phyloP scores from a whole-genome alignment of 2,329 filamentous ascomycete genomes.

The Dendrostoma leiphaemia region DNA sequence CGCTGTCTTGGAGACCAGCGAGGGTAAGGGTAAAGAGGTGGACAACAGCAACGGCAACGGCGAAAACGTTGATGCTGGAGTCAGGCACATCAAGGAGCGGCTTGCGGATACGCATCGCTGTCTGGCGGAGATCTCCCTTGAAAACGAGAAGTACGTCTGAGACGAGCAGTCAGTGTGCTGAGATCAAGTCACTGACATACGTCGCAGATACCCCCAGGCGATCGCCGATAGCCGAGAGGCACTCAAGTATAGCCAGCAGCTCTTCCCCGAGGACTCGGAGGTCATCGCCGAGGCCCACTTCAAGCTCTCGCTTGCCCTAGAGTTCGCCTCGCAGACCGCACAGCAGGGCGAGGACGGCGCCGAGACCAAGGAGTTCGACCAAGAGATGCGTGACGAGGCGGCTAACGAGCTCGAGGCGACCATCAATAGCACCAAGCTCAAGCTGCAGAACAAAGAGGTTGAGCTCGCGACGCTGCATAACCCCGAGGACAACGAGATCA shows the following conservation, averaged over 20 bases:
- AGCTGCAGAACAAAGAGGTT: conserved; percentile 68
- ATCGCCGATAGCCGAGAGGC: conserved; percentile 78
- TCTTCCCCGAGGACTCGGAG: conserved; percentile 78
- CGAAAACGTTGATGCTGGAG: conserved; percentile 30
- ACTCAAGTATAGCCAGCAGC: conserved; percentile 72
- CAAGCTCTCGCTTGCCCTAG: conserved; percentile 91
- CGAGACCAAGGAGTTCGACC: conserved; percentile 58
- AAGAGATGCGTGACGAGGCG: conserved; percentile 69
- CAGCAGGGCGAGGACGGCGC: conserved; percentile 47
- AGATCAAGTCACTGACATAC: neutral
- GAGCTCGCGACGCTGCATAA: conserved; percentile 61
- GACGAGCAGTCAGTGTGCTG: neutral
- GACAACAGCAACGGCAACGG: conserved; percentile 35
- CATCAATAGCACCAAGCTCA: conserved; percentile 69
- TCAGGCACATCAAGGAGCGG: conserved; percentile 72
- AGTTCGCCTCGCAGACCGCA: conserved; percentile 81
- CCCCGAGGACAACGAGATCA: conserved; percentile 65
- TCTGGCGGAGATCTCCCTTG: conserved; percentile 92
- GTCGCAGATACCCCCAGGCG: conserved; percentile 71
- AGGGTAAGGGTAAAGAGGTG: conserved; percentile 42
- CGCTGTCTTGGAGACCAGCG: conserved; percentile 34
- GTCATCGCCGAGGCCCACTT: conserved; percentile 93
- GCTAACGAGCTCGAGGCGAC: conserved; percentile 70
- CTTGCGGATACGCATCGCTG: conserved; percentile 92
- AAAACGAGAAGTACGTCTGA: conserved; percentile 72